These are phyloP conservation scores for Sugiyamaella japonica DNA, from an alignment of 1,139 yeast species.

Conservation along the genomic window DNA sequence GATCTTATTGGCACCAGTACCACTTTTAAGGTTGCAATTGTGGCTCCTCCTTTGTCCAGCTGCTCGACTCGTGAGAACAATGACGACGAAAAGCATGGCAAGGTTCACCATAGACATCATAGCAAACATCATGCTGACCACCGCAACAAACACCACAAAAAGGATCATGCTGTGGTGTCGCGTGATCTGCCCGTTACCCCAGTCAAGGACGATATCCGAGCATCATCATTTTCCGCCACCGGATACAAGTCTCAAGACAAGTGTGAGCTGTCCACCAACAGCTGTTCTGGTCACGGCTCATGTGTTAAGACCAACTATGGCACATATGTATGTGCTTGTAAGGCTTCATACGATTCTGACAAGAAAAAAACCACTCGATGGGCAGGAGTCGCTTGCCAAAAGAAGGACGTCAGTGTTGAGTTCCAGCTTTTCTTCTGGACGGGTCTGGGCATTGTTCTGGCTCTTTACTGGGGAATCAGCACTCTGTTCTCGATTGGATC, in stretches of 20 bases:
- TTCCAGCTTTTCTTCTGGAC: constrained; percentile 72
- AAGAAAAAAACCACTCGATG: constrained; percentile 57
- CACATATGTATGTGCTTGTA: constrained; percentile 58
- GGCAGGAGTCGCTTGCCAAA: constrained; percentile 67
- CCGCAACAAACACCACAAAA: not conserved
- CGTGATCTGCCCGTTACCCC: constrained; percentile 10
- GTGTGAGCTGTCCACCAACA: constrained; percentile 54
- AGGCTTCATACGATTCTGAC: constrained; percentile 49
- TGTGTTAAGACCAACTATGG: constrained; percentile 48
- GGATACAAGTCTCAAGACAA: constrained; percentile 38
- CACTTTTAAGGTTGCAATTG: constrained; percentile 24
- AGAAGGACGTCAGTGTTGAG: constrained; percentile 62
- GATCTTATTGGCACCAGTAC: constrained; percentile 20
- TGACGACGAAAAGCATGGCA: not conserved
- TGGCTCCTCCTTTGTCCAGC: constrained; percentile 28
- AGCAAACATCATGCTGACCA: constrained; percentile 13
- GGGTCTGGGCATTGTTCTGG: constrained; percentile 48
- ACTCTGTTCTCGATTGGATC: constrained; percentile 55
- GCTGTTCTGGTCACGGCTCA: constrained; percentile 64
- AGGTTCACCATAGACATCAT: constrained; percentile 12
- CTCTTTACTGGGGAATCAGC: constrained; percentile 55
- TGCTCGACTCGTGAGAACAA: constrained; percentile 21
- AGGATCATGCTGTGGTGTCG: constrained; percentile 1
- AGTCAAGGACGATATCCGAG: constrained; percentile 10
- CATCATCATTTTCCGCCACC: not conserved